Percentiles rank a stretch among this genome's conserved stretches.
Evolutionary conservation across 805 yeast genomes (phyloP).

Genomic region (Myxozyma udenii): DNA sequence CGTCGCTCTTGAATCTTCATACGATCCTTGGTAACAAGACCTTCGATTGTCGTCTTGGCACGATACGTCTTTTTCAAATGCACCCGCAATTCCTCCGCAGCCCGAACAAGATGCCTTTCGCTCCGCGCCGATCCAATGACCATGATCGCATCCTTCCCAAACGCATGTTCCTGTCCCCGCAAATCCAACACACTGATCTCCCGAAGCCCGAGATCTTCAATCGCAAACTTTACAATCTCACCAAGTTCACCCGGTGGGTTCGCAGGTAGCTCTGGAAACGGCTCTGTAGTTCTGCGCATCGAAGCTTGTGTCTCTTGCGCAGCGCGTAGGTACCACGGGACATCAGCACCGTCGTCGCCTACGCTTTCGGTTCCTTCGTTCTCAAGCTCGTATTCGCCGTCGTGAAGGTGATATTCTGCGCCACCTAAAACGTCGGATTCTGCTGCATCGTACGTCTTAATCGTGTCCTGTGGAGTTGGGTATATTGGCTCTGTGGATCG

Average conservation of each 20-base stretch:
- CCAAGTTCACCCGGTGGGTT: conserved; percentile 54
- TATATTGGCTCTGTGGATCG: neutral
- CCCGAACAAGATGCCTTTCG: conserved; percentile 68
- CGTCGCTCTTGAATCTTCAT: conserved; percentile 52
- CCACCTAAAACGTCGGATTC: conserved; percentile 5
- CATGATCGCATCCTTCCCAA: conserved; percentile 47
- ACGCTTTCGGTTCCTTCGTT: neutral
- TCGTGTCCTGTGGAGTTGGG: conserved; percentile 1
- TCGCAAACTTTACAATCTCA: conserved; percentile 48
- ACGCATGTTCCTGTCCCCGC: conserved; percentile 42
- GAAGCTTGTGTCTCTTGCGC: neutral
- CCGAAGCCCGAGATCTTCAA: conserved; percentile 60
- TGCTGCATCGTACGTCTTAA: conserved; percentile 7
- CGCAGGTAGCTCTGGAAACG: conserved; percentile 58
- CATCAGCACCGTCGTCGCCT: neutral
- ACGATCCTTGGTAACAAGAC: conserved; percentile 59
- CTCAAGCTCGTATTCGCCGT: conserved; percentile 11
- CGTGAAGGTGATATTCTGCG: conserved; percentile 21
- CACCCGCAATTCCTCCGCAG: conserved; percentile 57
- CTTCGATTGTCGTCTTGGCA: conserved; percentile 60
- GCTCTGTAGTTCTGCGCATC: conserved; percentile 23
- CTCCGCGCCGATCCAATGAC: conserved; percentile 75
- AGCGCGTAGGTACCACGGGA: conserved; percentile 26
- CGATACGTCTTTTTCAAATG: conserved; percentile 54
- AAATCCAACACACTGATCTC: conserved; percentile 66